A percentile compares a stretch with the other conserved stretches of the same genome.
These are phyloP conservation scores for Entamoeba invadens DNA, from an alignment of 208 protist genomes.

Conservation along the genomic window DNA sequence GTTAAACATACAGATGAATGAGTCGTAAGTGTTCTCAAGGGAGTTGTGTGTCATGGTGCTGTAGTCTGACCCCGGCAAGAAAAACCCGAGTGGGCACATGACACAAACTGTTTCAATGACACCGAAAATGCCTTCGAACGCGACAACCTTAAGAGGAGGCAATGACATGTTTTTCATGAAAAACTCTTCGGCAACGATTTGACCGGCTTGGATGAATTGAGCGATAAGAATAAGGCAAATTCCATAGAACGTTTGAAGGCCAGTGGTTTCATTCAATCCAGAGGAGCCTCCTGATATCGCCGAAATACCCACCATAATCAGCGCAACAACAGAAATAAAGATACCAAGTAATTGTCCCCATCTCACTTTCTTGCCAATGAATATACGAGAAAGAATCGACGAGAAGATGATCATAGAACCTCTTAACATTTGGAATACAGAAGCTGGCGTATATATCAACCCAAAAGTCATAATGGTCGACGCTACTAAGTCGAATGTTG, in stretches of 20 bases:
- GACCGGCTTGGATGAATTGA: slow-evolving; percentile 61
- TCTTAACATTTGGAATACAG: slow-evolving; percentile 67
- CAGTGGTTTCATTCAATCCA: neutral
- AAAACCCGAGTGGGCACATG: slow-evolving; percentile 43
- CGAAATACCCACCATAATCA: slow-evolving; percentile 54
- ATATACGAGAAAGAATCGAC: slow-evolving; percentile 55
- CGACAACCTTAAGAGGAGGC: slow-evolving; percentile 60
- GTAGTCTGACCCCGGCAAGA: neutral
- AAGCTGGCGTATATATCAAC: slow-evolving; percentile 60
- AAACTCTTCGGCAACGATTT: slow-evolving; percentile 64
- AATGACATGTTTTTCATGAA: slow-evolving; percentile 51
- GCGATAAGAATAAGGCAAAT: slow-evolving; percentile 55
- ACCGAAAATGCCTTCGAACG: slow-evolving; percentile 62
- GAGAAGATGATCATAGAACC: slow-evolving; percentile 65
- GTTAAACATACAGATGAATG: slow-evolving; percentile 21
- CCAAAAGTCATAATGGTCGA: too few relatives aligned
- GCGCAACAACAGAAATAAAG: slow-evolving; percentile 46
- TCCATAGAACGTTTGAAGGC: slow-evolving; percentile 37
- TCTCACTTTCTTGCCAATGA: slow-evolving; percentile 45
- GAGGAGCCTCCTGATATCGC: slow-evolving; percentile 25
- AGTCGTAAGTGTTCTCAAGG: slow-evolving; percentile 24
- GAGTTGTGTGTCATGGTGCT: neutral
- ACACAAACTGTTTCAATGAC: slow-evolving; percentile 47
- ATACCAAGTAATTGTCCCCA: slow-evolving; percentile 47
- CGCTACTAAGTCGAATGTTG: neutral